A percentile compares a stretch with the other conserved stretches of the same genome.
Conservation (phyloP, 495 filamentous ascomycete species). For the Penicillium pulvis region DNA sequence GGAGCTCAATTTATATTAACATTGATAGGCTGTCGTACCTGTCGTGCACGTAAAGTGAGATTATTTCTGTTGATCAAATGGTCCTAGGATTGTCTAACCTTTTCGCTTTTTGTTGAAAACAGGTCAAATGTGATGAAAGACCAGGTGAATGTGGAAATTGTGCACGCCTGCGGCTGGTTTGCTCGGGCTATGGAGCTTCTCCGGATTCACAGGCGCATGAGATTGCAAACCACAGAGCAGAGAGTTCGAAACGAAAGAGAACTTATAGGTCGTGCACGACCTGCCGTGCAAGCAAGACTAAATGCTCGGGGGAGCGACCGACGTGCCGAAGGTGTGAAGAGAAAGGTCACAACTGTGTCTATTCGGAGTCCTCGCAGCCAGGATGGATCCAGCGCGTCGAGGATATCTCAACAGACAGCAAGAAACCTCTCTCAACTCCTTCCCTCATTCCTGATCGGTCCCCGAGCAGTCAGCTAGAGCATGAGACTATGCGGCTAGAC, state of each 20-base stretch:
- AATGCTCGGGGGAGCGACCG: conserved; percentile 40
- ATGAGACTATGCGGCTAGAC: not conserved
- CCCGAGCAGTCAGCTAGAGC: not conserved
- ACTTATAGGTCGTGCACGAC: conserved; percentile 38
- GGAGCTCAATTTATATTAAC: not conserved
- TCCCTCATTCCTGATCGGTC: not conserved
- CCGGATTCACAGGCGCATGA: conserved; percentile 6
- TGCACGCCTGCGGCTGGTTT: conserved; percentile 26
- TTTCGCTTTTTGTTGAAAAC: not conserved
- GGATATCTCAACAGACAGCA: not conserved
- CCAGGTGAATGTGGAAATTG: conserved; percentile 33
- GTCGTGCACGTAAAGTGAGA: conserved; percentile 33
- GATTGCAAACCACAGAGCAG: not conserved
- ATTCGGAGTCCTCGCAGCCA: conserved; percentile 32
- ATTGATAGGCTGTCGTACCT: conserved; percentile 29
- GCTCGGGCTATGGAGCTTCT: conserved; percentile 25
- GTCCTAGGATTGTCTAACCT: not conserved
- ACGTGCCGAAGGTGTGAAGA: conserved; percentile 31
- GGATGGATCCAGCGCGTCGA: conserved; percentile 30
- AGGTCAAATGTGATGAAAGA: conserved; percentile 37
- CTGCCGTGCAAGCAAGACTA: conserved; percentile 35
- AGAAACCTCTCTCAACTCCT: not conserved
- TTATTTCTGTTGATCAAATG: not conserved
- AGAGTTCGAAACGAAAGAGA: conserved; percentile 25
- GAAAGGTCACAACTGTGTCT: conserved; percentile 29